These are phyloP conservation scores for Adansonia digitata DNA, from an alignment of 345 rosid species.

Conservation along the genomic window DNA sequence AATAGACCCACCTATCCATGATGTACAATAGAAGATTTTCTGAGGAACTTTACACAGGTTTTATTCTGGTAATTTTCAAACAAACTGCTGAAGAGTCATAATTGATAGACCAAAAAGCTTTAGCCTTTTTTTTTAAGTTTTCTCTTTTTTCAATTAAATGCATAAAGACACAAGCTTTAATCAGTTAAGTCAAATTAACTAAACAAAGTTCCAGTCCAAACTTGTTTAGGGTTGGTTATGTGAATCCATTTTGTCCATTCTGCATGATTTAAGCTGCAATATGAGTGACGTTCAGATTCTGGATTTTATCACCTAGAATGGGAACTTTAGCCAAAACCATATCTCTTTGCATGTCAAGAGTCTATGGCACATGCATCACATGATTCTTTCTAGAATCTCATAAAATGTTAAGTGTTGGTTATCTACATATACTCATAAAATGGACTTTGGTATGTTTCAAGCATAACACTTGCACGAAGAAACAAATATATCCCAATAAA, in stretches of 20 bases:
- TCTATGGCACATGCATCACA: neutral
- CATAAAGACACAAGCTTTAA: neutral
- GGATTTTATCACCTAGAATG: neutral
- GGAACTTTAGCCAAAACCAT: neutral
- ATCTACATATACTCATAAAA: neutral
- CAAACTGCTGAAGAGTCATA: neutral
- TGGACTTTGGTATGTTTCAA: neutral
- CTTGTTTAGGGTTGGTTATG: neutral
- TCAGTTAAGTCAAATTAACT: neutral
- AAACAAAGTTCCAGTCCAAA: neutral
- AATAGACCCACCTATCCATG: neutral
- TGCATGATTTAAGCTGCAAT: neutral
- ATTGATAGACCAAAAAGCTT: neutral
- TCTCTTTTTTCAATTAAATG: neutral
- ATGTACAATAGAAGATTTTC: neutral
- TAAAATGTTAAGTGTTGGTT: neutral
- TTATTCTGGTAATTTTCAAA: neutral
- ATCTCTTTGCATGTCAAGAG: neutral
- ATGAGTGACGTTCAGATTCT: neutral
- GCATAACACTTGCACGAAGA: neutral
- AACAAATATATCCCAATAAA: neutral
- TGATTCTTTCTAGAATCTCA: neutral
- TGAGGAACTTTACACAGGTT: neutral
- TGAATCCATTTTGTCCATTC: neutral
- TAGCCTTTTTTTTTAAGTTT: neutral